A percentile compares a stretch with the other conserved stretches of the same genome.
Conservation (phyloP, 2,329 filamentous ascomycete species). For the Aspergillus quadricinctus region DNA sequence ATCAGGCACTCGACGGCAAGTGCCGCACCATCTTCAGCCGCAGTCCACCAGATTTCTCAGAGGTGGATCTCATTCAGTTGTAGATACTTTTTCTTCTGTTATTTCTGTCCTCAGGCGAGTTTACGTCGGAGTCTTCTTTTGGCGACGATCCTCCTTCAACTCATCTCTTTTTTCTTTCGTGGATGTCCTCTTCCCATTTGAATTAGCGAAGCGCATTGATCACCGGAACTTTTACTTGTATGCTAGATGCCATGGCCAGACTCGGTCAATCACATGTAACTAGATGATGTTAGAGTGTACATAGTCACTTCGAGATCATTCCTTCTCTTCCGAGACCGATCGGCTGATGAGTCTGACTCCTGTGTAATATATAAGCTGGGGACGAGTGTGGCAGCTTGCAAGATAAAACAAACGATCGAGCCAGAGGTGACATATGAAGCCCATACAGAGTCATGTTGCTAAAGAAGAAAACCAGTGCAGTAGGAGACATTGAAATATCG, state of each 20-base stretch:
- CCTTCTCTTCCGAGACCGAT: background rate
- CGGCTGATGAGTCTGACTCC: too few species aligned
- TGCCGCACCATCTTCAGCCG: slow-evolving; percentile 76
- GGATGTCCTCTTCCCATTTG: background rate
- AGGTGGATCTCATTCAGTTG: slow-evolving; percentile 79
- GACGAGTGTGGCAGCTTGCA: background rate
- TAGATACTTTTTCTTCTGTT: slow-evolving; percentile 31
- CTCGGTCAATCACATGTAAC: background rate
- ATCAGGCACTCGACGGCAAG: slow-evolving; percentile 80
- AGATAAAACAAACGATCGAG: background rate
- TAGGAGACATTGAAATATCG: background rate
- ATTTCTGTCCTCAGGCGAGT: background rate
- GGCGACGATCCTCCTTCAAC: background rate
- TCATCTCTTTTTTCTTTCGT: background rate
- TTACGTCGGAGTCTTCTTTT: background rate
- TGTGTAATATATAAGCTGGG: too few species aligned
- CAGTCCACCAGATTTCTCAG: slow-evolving; percentile 84
- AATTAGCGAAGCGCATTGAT: background rate
- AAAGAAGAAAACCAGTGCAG: background rate
- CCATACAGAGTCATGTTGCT: background rate
- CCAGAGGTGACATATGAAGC: background rate
- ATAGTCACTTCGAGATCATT: background rate
- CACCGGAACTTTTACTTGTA: background rate
- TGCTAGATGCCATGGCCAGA: background rate
- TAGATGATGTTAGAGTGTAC: background rate